Conservation (phyloP, 2,329 filamentous ascomycete genomes). For the Pseudogymnoascus sp. region DNA sequence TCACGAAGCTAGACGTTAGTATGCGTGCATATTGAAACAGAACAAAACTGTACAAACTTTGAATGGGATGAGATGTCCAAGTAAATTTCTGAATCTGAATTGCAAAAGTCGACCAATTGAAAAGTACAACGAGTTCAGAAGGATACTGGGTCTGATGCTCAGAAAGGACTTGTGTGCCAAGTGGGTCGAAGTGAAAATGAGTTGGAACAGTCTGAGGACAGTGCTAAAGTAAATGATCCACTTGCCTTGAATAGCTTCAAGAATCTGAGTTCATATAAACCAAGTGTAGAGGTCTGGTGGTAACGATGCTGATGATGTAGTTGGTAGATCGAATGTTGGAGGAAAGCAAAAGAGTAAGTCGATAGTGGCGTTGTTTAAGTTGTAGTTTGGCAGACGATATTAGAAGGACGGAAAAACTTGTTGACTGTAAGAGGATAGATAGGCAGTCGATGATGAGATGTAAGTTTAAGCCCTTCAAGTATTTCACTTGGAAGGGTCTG, state of each 20-base stretch:
- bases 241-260: background rate
- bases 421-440: background rate
- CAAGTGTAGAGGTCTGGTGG: background rate
- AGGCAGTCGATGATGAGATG: background rate
- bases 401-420: background rate
- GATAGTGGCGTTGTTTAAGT: background rate
- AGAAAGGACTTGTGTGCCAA: background rate
- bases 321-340: background rate
- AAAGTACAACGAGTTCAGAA: background rate
- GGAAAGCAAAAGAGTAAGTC: background rate
- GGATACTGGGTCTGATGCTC: background rate
- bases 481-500: background rate
- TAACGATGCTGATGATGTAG: background rate
- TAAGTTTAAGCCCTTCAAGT: background rate
- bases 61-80: background rate
- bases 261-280: background rate
- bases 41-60: background rate
- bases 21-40: background rate
- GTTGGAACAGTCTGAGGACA: background rate
- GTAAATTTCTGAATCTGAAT: background rate
- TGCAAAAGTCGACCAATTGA: too few species aligned
- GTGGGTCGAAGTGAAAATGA: background rate
- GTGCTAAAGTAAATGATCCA: background rate
- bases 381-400: background rate
- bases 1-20: background rate